Conservation (phyloP, 1,284 basidiomycete species). For the Leccinum griseonigrum region DNA sequence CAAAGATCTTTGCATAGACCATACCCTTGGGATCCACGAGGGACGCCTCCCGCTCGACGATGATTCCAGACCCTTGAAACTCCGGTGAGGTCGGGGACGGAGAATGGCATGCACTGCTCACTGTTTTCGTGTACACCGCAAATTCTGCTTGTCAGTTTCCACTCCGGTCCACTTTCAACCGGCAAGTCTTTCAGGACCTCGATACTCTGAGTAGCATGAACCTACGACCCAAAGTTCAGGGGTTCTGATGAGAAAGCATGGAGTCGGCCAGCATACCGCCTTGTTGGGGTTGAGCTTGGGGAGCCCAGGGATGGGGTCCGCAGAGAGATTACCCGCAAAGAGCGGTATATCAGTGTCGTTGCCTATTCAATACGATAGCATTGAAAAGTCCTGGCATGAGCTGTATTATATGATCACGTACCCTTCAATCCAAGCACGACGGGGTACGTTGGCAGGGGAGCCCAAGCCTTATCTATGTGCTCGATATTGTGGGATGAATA, state of each 20-base stretch:
- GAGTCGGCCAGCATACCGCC: constrained; percentile 43
- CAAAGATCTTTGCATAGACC: constrained; percentile 71
- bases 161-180: constrained; percentile 61
- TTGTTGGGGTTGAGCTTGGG: constrained; percentile 66
- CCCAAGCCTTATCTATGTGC: constrained; percentile 45
- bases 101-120: constrained; percentile 26
- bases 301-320: constrained; percentile 52
- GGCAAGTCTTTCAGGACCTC: constrained; percentile 71
- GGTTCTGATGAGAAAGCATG: not conserved
- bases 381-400: not conserved
- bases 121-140: constrained; percentile 77
- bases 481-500: not conserved
- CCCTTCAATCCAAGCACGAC: constrained; percentile 58
- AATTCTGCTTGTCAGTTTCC: constrained; percentile 60
- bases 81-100: not conserved
- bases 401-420: constrained; percentile 13
- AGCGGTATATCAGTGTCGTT: constrained; percentile 61
- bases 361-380: constrained; percentile 27
- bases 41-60: constrained; percentile 61
- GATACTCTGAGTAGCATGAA: constrained; percentile 73
- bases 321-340: constrained; percentile 54
- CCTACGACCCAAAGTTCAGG: constrained; percentile 36
- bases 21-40: constrained; percentile 63
- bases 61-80: constrained; percentile 67
- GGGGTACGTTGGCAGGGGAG: constrained; percentile 55